These are phyloP conservation scores for Sordaria brevicollis DNA, from an alignment of 495 filamentous ascomycete genomes.

Conservation along the genomic window DNA sequence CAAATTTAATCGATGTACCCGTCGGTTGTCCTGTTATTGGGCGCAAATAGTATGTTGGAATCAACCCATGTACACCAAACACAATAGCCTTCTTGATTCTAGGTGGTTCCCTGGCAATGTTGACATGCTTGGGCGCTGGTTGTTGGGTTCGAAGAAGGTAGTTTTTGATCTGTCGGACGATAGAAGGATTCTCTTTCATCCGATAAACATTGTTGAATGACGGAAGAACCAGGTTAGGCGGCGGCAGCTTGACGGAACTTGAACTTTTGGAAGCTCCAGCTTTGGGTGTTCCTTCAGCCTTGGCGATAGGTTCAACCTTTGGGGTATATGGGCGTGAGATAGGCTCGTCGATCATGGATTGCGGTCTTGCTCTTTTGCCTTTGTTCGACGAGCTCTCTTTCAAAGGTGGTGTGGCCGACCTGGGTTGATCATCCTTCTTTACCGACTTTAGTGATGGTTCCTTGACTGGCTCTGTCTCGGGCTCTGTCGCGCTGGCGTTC, in stretches of 20 bases:
- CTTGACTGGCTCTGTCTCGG: slow-evolving; percentile 31
- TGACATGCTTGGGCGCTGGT: slow-evolving; percentile 56
- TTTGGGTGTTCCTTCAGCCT: slow-evolving; percentile 10
- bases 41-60: slow-evolving; percentile 74
- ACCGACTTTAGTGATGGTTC: slow-evolving; percentile 21
- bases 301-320: slow-evolving; percentile 21
- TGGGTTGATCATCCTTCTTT: slow-evolving; percentile 16
- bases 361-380: slow-evolving; percentile 37
- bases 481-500: slow-evolving; percentile 44
- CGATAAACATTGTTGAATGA: slow-evolving; percentile 58
- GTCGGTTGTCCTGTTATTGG: slow-evolving; percentile 88
- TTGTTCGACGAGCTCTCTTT: slow-evolving; percentile 27
- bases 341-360: slow-evolving; percentile 35
- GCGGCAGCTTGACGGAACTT: slow-evolving; percentile 20
- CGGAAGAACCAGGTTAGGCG: slow-evolving; percentile 59
- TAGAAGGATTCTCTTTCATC: slow-evolving; percentile 55
- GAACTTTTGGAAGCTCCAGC: slow-evolving; percentile 19
- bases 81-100: slow-evolving; percentile 75
- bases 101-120: slow-evolving; percentile 55
- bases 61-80: slow-evolving; percentile 91
- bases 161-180: slow-evolving; percentile 59
- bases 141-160: slow-evolving; percentile 53
- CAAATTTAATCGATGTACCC: slow-evolving; percentile 88
- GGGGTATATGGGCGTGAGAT: slow-evolving; percentile 24
- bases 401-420: slow-evolving; percentile 11